phyloP scores from a whole-genome alignment of 306 rosid species.

The Carpinus viminea region DNA sequence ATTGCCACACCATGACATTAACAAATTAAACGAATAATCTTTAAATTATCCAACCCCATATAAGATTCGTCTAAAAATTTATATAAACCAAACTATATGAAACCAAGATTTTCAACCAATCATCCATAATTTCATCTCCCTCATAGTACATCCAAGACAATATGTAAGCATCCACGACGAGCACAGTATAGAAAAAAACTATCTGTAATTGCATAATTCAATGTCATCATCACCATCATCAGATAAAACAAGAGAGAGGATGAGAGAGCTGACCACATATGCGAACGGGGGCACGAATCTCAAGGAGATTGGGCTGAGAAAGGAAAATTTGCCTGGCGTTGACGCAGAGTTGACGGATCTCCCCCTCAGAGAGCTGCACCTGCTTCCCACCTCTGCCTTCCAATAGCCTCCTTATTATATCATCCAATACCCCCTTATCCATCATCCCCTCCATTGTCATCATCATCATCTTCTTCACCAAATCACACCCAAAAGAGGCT shows the following conservation, averaged over 20 bases:
- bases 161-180: slow-evolving; percentile 1
- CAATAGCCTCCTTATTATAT: slow-evolving; percentile 75
- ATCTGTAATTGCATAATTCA: slow-evolving; percentile 1
- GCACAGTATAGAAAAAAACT: neutral
- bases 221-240: neutral
- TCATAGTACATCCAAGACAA: neutral
- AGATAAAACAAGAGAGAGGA: neutral
- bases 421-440: slow-evolving; percentile 71
- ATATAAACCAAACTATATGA: neutral
- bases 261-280: slow-evolving; percentile 59
- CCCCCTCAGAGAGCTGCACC: slow-evolving; percentile 92
- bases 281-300: slow-evolving; percentile 72
- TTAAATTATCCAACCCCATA: neutral
- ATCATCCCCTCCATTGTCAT: slow-evolving; percentile 85
- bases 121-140: neutral
- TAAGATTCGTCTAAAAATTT: slow-evolving; percentile 3
- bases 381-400: slow-evolving; percentile 89
- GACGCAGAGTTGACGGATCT: slow-evolving; percentile 98
- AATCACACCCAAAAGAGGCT: neutral
- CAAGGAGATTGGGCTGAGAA: slow-evolving; percentile 80
- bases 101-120: neutral
- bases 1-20: neutral
- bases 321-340: slow-evolving; percentile 91
- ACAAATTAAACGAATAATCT: neutral
- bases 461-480: slow-evolving; percentile 49